Evolutionary conservation across 495 filamentous ascomycete species (phyloP).

Genomic region (Oleoguttula mirabilis): DNA sequence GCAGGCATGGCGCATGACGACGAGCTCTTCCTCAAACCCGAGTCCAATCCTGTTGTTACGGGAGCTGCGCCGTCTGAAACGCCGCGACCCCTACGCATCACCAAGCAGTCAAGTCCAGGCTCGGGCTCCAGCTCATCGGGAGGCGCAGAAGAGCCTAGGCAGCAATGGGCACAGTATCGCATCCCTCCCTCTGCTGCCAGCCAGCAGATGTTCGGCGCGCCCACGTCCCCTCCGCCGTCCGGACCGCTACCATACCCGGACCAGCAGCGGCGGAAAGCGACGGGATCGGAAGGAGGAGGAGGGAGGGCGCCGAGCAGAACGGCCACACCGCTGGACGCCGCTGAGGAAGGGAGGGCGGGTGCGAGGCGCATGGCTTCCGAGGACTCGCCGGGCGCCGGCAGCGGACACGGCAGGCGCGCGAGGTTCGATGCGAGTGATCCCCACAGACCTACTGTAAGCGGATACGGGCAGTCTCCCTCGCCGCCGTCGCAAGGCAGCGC

Average conservation of each 20-base stretch:
- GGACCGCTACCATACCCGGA: conserved; percentile 15
- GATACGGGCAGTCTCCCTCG: conserved; percentile 21
- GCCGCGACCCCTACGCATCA: conserved; percentile 16
- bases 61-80: conserved; percentile 7
- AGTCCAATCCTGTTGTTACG: no score
- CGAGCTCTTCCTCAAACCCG: conserved; percentile 19
- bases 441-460: conserved; percentile 26
- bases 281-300: not conserved
- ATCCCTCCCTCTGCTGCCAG: conserved; percentile 9
- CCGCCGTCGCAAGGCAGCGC: conserved; percentile 18
- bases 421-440: conserved; percentile 30
- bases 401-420: conserved; percentile 6
- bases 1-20: conserved; percentile 12
- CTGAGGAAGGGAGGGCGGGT: conserved; percentile 7
- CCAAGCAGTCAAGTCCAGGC: conserved; percentile 10
- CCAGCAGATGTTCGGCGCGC: conserved; percentile 8
- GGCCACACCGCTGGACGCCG: conserved; percentile 7
- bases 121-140: no score
- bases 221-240: conserved; percentile 12
- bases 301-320: conserved; percentile 7
- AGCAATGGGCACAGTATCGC: conserved; percentile 18
- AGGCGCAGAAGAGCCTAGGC: not conserved
- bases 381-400: conserved; percentile 12
- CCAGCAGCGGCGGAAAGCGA: not conserved
- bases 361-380: conserved; percentile 17